A percentile compares a stretch with the other conserved stretches of the same genome.
Conservation (phyloP, 2,329 filamentous ascomycete genomes). For the Aspergillus glaucus region DNA sequence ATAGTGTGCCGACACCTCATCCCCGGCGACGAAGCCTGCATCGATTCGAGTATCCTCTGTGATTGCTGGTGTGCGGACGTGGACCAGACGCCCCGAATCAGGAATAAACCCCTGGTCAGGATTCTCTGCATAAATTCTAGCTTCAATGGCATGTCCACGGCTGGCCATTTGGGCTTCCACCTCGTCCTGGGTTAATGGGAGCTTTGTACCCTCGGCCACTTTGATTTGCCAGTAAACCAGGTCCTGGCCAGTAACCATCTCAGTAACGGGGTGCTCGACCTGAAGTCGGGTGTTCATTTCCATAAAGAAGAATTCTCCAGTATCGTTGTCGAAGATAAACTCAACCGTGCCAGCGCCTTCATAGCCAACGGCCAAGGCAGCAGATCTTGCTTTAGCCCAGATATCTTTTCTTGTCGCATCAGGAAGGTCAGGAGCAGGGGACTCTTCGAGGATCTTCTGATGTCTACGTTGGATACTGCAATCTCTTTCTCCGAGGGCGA, state of each 20-base stretch:
- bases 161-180: constrained; percentile 64
- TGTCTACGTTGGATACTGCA: constrained; percentile 61
- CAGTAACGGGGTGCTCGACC: constrained; percentile 92
- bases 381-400: constrained; percentile 59
- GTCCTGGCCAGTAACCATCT: constrained; percentile 69
- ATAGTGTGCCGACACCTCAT: constrained; percentile 89
- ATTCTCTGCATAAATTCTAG: constrained; percentile 93
- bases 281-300: constrained; percentile 78
- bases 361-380: constrained; percentile 58
- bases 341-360: constrained; percentile 63
- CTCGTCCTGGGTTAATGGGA: constrained; percentile 60
- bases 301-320: constrained; percentile 63
- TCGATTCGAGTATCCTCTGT: constrained; percentile 79
- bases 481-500: constrained; percentile 59
- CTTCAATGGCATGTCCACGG: constrained; percentile 85
- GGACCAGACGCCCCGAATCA: constrained; percentile 80
- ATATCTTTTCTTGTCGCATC: constrained; percentile 56
- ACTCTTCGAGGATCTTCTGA: constrained; percentile 62
- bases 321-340: constrained; percentile 64
- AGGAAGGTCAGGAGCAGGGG: constrained; percentile 56
- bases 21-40: constrained; percentile 83
- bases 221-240: constrained; percentile 93
- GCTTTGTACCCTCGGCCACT: constrained; percentile 65
- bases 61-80: constrained; percentile 66
- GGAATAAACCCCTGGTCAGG: constrained; percentile 88